Conservation (phyloP, 768 basidiomycete species). For the Astraeus odoratus region DNA sequence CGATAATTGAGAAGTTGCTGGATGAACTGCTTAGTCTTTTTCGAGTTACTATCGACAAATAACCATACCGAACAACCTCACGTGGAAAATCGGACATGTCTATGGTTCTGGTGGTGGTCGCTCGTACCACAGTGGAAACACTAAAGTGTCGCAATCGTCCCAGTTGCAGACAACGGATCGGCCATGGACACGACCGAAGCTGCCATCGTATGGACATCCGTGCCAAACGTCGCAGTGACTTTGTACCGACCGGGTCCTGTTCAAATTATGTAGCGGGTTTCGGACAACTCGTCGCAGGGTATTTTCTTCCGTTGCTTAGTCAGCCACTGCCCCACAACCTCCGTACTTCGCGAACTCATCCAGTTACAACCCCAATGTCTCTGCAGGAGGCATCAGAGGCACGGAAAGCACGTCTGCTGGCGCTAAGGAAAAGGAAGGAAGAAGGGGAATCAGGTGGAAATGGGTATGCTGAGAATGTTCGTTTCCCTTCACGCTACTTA, state of each 20-base stretch:
- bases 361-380: slow-evolving; percentile 52
- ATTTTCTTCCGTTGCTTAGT: slow-evolving; percentile 27
- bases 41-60: background rate
- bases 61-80: slow-evolving; percentile 58
- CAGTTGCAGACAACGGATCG: background rate
- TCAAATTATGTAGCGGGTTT: too few relatives aligned
- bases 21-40: background rate
- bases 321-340: slow-evolving; percentile 14
- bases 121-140: slow-evolving; percentile 20
- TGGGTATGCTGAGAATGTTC: slow-evolving; percentile 30
- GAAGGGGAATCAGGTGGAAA: slow-evolving; percentile 39
- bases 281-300: too few relatives aligned
- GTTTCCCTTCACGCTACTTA: slow-evolving; percentile 8
- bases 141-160: slow-evolving; percentile 21
- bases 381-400: slow-evolving; percentile 74
- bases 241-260: too few relatives aligned
- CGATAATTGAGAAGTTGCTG: slow-evolving; percentile 94
- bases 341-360: background rate
- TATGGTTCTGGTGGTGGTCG: slow-evolving; percentile 29
- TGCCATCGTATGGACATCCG: slow-evolving; percentile 30
- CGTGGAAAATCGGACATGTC: slow-evolving; percentile 59
- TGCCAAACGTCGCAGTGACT: too few relatives aligned
- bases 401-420: slow-evolving; percentile 74
- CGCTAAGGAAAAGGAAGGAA: slow-evolving; percentile 67
- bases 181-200: slow-evolving; percentile 16